Percentiles rank a stretch among this genome's conserved stretches.
phyloP scores from a whole-genome alignment of 2,329 filamentous ascomycete species.

The Cladosporium velox region DNA sequence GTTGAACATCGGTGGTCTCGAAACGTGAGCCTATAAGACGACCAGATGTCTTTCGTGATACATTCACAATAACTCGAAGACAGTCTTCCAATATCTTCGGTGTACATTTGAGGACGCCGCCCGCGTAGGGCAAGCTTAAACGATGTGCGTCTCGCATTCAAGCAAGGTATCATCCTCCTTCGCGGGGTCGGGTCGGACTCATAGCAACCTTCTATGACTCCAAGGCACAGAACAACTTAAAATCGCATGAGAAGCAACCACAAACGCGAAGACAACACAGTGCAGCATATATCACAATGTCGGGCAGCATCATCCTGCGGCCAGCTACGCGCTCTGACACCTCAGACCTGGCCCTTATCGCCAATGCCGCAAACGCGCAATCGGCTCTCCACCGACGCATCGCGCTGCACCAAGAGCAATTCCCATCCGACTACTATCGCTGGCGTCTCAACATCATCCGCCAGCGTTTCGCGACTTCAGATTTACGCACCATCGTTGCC shows the following conservation, averaged over 20 bases:
- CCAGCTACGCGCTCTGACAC: conserved; percentile 6
- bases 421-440: background rate
- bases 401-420: background rate
- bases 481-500: conserved; percentile 5
- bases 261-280: background rate
- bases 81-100: background rate
- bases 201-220: background rate
- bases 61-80: background rate
- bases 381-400: conserved; percentile 7
- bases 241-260: no score
- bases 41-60: background rate
- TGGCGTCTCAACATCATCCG: conserved; percentile 14
- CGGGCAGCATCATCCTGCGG: background rate
- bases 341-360: background rate
- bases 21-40: background rate
- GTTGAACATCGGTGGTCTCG: background rate
- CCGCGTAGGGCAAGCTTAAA: background rate
- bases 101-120: background rate
- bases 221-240: background rate
- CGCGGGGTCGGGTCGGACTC: background rate
- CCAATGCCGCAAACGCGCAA: conserved; percentile 1
- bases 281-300: background rate
- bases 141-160: background rate
- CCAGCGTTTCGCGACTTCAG: conserved; percentile 5
- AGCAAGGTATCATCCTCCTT: background rate